Base-by-base conservation (phyloP, 1,284 basidiomycete genomes). In the Fomitopsis betulina region DNA sequence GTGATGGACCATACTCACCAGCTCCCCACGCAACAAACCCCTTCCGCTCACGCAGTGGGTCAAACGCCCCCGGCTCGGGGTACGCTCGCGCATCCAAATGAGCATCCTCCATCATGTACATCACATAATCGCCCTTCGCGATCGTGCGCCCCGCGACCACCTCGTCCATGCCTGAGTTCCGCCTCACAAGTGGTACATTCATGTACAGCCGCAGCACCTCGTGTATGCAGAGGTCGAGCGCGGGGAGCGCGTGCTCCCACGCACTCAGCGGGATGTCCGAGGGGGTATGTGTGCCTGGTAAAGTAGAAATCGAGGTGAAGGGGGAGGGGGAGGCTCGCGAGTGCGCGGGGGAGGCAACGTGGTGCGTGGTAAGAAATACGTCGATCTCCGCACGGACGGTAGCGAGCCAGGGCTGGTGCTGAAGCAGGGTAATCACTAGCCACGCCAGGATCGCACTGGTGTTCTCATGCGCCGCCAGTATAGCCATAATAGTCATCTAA, bases 181-280 rank as follows among this genome's bases (percentile, higher is more conserved):
- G 61, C 3, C 71, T 67, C 17, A 73, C 52, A 2, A 64, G 35
- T 2, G 67, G 61, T 32, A 49, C 62, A 17, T 60, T 49, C 9
- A 65, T 49, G 13, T 33, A 51, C 25, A 71, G 27, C 25, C 75
- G 69, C 7, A 75, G 49, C 0, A 72, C 74, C 58, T 77, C 75
- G 2, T 72, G 69, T 13, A 75, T 68, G 40, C 73, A 63, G 9
- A 63, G 51, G 35, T 76, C 75, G n/a, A 74, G 39, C 13, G 62
- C 54, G 3, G 74, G 75, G 55, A 72, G 62, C 37, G 71, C 67
- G 5, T 69, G 68, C 57, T 77, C 75, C 75, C 74, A 77, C 5
- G 69, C 72, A 5, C 50, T 25, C 19, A 75, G 51, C 1, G 75
- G 72, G 23, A 76, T 68, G 45, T 38, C 37, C 13, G 38, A 30